Percentiles rank a stretch among this genome's conserved stretches.
phyloP scores from a whole-genome alignment of 441 rosid genomes.

The Bocquillonia castaneifolia region DNA sequence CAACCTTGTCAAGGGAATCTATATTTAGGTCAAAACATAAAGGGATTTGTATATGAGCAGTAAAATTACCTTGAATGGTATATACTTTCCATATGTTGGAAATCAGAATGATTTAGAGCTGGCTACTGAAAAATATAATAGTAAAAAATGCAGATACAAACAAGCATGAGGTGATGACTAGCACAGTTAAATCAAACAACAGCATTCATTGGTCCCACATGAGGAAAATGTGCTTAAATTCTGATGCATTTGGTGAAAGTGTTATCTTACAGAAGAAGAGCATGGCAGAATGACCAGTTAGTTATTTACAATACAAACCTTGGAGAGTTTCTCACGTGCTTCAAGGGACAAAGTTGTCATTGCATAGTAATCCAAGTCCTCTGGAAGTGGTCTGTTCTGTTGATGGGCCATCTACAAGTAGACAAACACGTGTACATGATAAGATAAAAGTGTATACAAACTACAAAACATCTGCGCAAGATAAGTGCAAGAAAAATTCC shows the following conservation, averaged over 20 bases:
- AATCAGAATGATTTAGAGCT: background rate
- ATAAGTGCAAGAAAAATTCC: background rate
- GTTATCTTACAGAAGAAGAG: background rate
- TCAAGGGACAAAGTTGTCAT: conserved; percentile 83
- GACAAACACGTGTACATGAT: conserved; percentile 16
- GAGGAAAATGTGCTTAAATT: too few relatives aligned
- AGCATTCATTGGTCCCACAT: background rate
- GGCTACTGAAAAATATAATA: background rate
- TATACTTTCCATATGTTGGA: background rate
- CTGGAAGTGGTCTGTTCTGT: conserved; percentile 81
- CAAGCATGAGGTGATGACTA: background rate
- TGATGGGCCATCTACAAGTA: conserved; percentile 68
- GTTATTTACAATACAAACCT: conserved; percentile 44
- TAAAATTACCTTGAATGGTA: background rate
- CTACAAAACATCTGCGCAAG: background rate
- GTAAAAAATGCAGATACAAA: background rate
- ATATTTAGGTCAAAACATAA: background rate
- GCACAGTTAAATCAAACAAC: background rate
- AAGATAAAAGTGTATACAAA: background rate
- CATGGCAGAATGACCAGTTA: background rate
- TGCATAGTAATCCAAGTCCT: conserved; percentile 76
- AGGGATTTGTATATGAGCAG: background rate
- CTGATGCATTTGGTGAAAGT: background rate
- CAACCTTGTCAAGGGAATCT: background rate
- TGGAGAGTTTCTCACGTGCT: conserved; percentile 93